Base-by-base conservation (phyloP, 805 yeast species). In the Zygoascus ofunaensis region DNA sequence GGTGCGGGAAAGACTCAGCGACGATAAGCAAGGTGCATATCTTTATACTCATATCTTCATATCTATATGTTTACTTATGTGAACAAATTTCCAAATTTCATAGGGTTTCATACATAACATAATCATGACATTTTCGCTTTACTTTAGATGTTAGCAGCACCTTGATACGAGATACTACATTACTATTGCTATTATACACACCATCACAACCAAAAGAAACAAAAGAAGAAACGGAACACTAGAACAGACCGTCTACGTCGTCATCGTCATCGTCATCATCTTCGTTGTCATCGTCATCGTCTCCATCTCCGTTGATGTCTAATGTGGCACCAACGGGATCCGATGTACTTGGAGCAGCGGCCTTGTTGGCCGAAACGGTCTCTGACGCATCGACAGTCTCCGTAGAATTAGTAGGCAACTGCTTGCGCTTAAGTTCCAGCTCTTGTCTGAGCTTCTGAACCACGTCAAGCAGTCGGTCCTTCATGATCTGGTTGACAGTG, bases 1-100 rank as follows among this genome's bases (percentile, higher is more conserved):
- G 94, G 97, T 72, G 79, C 78, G 59, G 97, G 97, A 65, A 82
- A 82, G 65, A 80, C 87, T 52, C 95, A 87, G 65, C 77, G 84
- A 69, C 90, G 97, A 74, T 86, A 72, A 57, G 34, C 15, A 15
- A 18, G 36, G 10, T 12, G 36, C 15, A 8, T 10, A 18, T 12
- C 15, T 8, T 26, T 26, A 10, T 10, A 14, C 32, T 10, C 14
- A 10, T 8, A 10, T 26, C 14, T 8, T 26, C 8, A 26, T 8
- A 14, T 26, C 8, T 10, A 10, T 10, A 26, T 26, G 14, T 26
- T 26, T 26, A 26, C 8, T 10, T 26, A 26, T 26, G 32, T 26
- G 32, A n/a, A n/a, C n/a, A n/a, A n/a, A n/a, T n/a, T n/a, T n/a
- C n/a, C n/a, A n/a, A n/a, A n/a, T n/a, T n/a, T n/a, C n/a, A n/a